phyloP scores from a whole-genome alignment of 2,329 filamentous ascomycete genomes.

The Chalaropsis ovoidea region DNA sequence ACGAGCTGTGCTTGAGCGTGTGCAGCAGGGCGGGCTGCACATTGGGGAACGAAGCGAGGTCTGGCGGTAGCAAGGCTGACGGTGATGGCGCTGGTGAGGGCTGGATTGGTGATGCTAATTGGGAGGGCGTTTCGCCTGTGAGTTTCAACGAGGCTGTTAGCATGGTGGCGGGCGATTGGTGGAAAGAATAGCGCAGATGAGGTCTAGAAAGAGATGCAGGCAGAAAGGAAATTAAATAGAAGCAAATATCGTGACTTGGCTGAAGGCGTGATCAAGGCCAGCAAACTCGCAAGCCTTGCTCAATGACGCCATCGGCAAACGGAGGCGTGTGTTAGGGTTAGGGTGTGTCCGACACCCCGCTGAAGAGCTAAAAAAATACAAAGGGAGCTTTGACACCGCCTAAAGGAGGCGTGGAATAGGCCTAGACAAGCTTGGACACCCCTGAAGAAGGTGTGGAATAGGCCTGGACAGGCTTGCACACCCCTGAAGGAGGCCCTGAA shows the following conservation, averaged over 20 bases:
- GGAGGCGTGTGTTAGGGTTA: neutral
- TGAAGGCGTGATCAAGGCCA: neutral
- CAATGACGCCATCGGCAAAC: conserved; percentile 18
- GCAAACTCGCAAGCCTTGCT: neutral
- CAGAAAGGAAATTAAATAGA: neutral
- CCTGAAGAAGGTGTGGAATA: neutral
- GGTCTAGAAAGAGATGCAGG: neutral
- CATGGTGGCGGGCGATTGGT: neutral
- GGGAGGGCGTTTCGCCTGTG: conserved; percentile 7
- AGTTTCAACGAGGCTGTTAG: conserved; percentile 3
- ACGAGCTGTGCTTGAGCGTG: conserved; percentile 64
- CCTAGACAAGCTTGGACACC: neutral
- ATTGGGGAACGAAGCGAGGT: conserved; percentile 13
- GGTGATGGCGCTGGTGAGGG: neutral
- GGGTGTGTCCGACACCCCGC: neutral
- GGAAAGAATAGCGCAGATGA: neutral
- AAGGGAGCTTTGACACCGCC: neutral
- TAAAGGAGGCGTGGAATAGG: neutral
- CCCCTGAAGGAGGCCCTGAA: neutral
- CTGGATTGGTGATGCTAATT: conserved; percentile 7
- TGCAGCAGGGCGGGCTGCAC: conserved; percentile 47
- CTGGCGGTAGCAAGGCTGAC: conserved; percentile 4
- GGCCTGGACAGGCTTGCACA: neutral
- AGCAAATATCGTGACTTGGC: neutral
- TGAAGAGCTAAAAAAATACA: neutral